Conservation (phyloP, 2,329 filamentous ascomycete genomes). For the Fusarium veterinarium region DNA sequence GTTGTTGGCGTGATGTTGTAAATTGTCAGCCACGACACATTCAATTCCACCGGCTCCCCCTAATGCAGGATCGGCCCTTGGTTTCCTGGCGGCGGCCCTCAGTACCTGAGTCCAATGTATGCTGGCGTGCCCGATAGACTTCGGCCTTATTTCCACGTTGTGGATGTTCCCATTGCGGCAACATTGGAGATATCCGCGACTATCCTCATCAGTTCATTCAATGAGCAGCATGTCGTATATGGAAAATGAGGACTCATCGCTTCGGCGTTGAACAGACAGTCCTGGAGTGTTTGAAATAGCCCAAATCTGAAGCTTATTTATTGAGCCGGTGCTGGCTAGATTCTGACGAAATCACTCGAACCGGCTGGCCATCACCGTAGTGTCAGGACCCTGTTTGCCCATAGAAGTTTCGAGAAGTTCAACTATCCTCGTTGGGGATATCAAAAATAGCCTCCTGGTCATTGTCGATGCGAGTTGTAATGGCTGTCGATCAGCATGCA, state of each 20-base stretch:
- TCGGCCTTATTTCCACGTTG: neutral
- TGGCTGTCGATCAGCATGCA: slow-evolving; percentile 12
- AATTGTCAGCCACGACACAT: neutral
- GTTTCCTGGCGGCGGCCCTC: neutral
- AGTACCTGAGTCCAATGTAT: neutral
- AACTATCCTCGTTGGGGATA: neutral
- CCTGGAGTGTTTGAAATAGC: neutral
- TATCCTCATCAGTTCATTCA: neutral
- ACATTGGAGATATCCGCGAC: neutral
- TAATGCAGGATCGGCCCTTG: neutral
- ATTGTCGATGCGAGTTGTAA: neutral
- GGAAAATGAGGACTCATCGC: neutral
- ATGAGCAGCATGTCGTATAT: slow-evolving; percentile 5
- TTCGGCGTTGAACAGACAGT: neutral
- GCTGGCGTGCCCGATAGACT: neutral
- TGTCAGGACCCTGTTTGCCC: neutral
- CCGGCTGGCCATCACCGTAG: no score
- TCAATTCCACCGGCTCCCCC: neutral
- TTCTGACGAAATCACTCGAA: no score
- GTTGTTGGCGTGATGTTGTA: neutral
- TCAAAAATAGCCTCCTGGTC: neutral
- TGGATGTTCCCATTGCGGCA: neutral
- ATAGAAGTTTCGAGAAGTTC: neutral
- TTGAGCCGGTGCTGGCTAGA: neutral
- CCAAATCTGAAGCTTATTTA: neutral